Evolutionary conservation across 2,329 filamentous ascomycete genomes (phyloP), one percentile per base, ranked within the genome.

Genomic region (Verticillium zaregamsianum): DNA sequence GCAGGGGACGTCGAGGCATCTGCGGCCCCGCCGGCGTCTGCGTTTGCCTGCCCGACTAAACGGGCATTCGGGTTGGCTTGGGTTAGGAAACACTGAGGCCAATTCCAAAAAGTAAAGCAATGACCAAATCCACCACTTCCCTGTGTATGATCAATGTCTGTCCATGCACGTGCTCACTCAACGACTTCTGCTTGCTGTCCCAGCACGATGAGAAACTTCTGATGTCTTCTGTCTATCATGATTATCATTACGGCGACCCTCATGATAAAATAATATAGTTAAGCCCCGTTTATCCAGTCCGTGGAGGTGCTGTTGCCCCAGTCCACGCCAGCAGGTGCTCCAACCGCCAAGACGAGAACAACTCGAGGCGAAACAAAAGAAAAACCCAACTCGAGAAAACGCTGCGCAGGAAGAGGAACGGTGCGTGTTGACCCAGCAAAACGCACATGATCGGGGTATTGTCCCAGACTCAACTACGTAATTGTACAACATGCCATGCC

Each of bases 61-160:
- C 45, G 45, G 45, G 45, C 45, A 52, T 52, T 52, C 45, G 45
- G 45, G 20, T 12, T 52, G 45, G 45, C 45, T 52, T 52, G 45
- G 20, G 45, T 52, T 52, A 52, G 45, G 45, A 52, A 28, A 52
- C 45, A 52, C 45, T 28, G 20, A 52, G 45, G 45, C 45, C 45
- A 52, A 52, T 52, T 52, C 45, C 45, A 52, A 52, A 52, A 52
- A 52, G 45, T 52, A 52, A 52, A 52, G 45, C 45, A 52, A 52
- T 52, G 45, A 52, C 45, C 45, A 52, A n/a, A 52, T 12, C 45
- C 45, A n/a, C 20, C n/a, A n/a, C 45, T 52, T 52, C 45, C 45
- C 45, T 14, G 45, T 52, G 45, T 52, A 52, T 35, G 33, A 35
- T 35, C 33, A 35, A 35, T 35, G 33, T 52, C 45, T 52, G 45